Percentiles rank a stretch among this genome's conserved stretches.
Evolutionary conservation across 306 rosid genomes (phyloP).

Genomic region (Pterocarpus macrocarpus): DNA sequence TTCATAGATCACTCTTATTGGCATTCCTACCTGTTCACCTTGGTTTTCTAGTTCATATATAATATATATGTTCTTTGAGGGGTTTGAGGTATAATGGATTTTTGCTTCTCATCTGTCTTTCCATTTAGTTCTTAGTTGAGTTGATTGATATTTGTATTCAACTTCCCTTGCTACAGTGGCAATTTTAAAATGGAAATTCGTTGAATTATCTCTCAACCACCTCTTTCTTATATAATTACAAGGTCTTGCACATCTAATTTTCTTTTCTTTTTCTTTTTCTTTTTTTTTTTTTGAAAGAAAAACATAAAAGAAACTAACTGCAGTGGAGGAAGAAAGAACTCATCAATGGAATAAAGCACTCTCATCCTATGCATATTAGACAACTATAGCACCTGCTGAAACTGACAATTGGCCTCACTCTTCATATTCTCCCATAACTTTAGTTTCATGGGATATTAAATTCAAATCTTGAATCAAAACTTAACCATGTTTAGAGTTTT

Average conservation of each 20-base stretch:
- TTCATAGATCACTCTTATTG: conserved; percentile 25
- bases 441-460: conserved; percentile 6
- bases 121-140: not conserved
- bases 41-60: conserved; percentile 16
- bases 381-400: not conserved
- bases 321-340: not conserved
- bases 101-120: conserved; percentile 28
- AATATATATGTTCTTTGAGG: not conserved
- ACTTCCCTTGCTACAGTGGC: conserved; percentile 26
- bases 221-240: not conserved
- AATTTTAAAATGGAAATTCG: conserved; percentile 8
- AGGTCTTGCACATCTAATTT: not conserved
- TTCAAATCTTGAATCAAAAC: conserved; percentile 9
- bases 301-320: not conserved
- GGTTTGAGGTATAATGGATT: not conserved
- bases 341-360: not conserved
- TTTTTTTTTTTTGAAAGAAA: not conserved
- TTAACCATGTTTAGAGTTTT: conserved; percentile 3
- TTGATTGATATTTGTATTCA: conserved; percentile 24
- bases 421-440: not conserved
- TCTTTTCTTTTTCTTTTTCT: not conserved
- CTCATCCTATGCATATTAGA: conserved; percentile 2
- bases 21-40: conserved; percentile 15
- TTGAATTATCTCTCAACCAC: conserved; percentile 18
- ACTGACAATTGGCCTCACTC: not conserved